phyloP scores from a whole-genome alignment of 257 asterid genomes.

The Ilex asprella region DNA sequence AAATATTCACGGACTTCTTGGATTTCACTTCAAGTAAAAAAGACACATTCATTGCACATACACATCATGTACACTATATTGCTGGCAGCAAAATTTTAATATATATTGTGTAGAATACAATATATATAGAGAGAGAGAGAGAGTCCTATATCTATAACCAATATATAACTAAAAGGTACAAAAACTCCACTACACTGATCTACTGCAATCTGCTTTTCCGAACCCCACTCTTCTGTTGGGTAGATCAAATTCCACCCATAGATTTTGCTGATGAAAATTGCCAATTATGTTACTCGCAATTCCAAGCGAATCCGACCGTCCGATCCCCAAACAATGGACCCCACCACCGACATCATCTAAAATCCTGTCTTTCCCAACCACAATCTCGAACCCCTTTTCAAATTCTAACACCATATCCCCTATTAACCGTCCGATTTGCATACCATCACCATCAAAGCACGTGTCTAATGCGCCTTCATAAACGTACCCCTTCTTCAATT shows the following conservation, averaged over 20 bases:
- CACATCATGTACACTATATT: no score
- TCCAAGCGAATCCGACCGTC: slow-evolving; percentile 62
- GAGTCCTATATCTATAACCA: no score
- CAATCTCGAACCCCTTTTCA: slow-evolving; percentile 49
- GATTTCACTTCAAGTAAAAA: no score
- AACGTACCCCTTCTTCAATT: slow-evolving; percentile 47
- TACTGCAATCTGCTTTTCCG: slow-evolving; percentile 58
- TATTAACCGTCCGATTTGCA: slow-evolving; percentile 34
- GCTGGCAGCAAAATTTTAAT: no score
- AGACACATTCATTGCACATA: no score
- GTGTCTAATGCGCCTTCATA: slow-evolving; percentile 59
- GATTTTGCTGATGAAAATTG: slow-evolving; percentile 77
- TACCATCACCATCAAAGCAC: slow-evolving; percentile 52
- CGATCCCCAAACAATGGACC: slow-evolving; percentile 61
- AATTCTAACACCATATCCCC: slow-evolving; percentile 59
- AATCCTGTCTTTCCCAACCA: slow-evolving; percentile 31
- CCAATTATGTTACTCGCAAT: slow-evolving; percentile 74
- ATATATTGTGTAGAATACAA: no score
- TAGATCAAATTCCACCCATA: slow-evolving; percentile 88
- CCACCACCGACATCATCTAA: slow-evolving; percentile 59
- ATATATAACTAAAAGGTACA: no score
- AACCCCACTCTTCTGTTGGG: slow-evolving; percentile 52
- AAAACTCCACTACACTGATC: slow-evolving; percentile 14
- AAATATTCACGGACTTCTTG: no score
- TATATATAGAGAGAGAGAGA: no score